Base-by-base conservation (phyloP, 176 grass and related monocot genomes). In the Saccharum spontaneum region DNA sequence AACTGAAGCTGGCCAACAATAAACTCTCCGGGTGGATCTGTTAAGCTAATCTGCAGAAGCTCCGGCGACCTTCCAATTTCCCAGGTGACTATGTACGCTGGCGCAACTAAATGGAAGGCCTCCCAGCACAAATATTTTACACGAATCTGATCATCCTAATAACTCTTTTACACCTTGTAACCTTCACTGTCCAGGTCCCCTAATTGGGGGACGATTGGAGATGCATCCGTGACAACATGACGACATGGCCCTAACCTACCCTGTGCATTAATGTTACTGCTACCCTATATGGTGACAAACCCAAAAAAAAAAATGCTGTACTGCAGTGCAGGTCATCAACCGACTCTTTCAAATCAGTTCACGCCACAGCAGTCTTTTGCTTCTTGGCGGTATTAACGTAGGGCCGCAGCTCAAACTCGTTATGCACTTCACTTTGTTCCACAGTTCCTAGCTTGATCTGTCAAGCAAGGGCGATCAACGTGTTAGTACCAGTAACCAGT, bases 381-480 rank as follows among this genome's bases (percentile, higher is more conserved):
- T 95, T 98, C 83, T 94, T 98, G 7, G 91, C 78, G 1, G 93
- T 86, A 36, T 94, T 98, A 38, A 94, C 89, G 75, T 92, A 96
- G 0, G 91, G 93, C 62, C 86, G 82, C 24, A 89, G 80, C 22
- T 89, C 86, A 83, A 46, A 98, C 75, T 98, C 93, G 2, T 79
- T 88, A 2, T 84, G 81, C 6, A 90, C 97, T 89, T 98, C 93
- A 0, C 9, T 83, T 89, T 95, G 93, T 49, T 98, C 93, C 9
- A 98, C 43, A 0, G 91, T 94, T 39, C 93, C 90, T 33, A 77
- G 78, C 49, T 90, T 95, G 81, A 95, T 90, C 91, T 94, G 83
- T 45, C 31, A 45, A 0, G 45, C 43, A 55, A 89, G 61, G 75
- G 5, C 4, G 34, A 62, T 6, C 1, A 59, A 69, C 23, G 67